These are phyloP conservation scores for Echinosophora koreensis DNA, from an alignment of 306 rosid species.

Conservation along the genomic window DNA sequence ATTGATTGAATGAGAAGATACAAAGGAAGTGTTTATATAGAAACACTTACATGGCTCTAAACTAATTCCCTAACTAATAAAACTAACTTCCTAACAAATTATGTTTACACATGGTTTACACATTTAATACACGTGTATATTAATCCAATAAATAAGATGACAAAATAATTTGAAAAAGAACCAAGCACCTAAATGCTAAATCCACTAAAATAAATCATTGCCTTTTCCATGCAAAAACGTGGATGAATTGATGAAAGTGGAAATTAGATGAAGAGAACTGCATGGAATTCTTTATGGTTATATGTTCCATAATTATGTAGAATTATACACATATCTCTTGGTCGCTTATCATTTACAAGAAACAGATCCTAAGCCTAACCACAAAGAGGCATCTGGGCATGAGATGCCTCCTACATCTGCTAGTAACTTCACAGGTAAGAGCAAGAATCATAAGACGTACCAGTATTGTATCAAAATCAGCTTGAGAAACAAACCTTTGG, in stretches of 20 bases:
- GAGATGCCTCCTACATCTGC: slow-evolving; percentile 33
- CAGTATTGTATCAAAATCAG: slow-evolving; percentile 37
- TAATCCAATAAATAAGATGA: no score
- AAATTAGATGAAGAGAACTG: background rate
- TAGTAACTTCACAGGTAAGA: slow-evolving; percentile 21
- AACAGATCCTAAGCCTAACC: slow-evolving; percentile 35
- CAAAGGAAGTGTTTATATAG: no score
- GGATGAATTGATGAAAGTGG: background rate
- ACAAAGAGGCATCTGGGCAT: slow-evolving; percentile 30
- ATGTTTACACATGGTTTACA: no score
- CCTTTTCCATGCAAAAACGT: slow-evolving; percentile 10
- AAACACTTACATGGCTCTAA: no score
- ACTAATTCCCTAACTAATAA: no score
- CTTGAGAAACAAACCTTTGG: slow-evolving; percentile 62
- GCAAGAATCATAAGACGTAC: slow-evolving; percentile 1
- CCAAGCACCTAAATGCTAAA: slow-evolving; percentile 34
- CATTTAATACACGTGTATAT: no score
- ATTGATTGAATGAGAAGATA: no score
- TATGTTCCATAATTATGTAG: slow-evolving; percentile 2
- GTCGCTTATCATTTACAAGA: slow-evolving; percentile 24
- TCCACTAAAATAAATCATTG: slow-evolving; percentile 10
- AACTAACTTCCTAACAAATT: no score
- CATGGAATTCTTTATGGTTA: background rate
- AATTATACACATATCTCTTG: background rate
- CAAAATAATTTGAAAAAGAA: slow-evolving; percentile 21